These are phyloP conservation scores for Plasmopara viticola DNA, from an alignment of 352 stramenopile species.

Conservation along the genomic window DNA sequence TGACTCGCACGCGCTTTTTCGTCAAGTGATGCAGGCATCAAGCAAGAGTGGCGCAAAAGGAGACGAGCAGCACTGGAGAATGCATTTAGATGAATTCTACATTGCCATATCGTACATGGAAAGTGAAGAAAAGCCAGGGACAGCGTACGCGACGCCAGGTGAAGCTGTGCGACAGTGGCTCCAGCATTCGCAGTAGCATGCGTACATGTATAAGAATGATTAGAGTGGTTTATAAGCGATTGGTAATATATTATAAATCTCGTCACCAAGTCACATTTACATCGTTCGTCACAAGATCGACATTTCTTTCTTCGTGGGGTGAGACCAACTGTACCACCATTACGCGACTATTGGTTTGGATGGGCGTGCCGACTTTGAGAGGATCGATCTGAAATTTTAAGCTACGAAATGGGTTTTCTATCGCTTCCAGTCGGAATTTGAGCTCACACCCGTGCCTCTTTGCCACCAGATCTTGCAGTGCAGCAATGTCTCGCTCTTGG, in stretches of 20 bases:
- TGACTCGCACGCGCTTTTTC: constrained; percentile 37
- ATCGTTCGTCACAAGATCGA: neutral
- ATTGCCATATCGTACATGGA: constrained; percentile 57
- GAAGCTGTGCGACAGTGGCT: constrained; percentile 69
- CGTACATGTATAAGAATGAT: constrained; percentile 3
- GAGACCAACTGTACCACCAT: constrained; percentile 42
- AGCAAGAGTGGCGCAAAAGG: constrained; percentile 12
- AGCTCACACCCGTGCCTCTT: constrained; percentile 14
- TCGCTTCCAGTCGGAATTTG: constrained; percentile 31
- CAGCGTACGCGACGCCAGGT: constrained; percentile 34
- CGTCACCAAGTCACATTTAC: constrained; percentile 5
- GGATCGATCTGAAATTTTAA: constrained; percentile 51
- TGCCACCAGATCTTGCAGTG: constrained; percentile 27
- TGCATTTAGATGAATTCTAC: constrained; percentile 73
- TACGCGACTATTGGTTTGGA: constrained; percentile 48
- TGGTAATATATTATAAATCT: constrained; percentile 3
- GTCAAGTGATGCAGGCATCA: constrained; percentile 35
- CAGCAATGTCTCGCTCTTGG: constrained; percentile 48
- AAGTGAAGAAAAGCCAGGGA: constrained; percentile 25
- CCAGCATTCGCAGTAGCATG: constrained; percentile 53
- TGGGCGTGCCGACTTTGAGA: constrained; percentile 28
- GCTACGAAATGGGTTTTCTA: constrained; percentile 57
- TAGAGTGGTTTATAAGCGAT: no score
- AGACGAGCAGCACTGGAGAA: constrained; percentile 18
- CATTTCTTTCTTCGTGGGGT: constrained; percentile 4